Evolutionary conservation across 2,329 filamentous ascomycete genomes (phyloP).

Genomic region (Venturia nashicola): DNA sequence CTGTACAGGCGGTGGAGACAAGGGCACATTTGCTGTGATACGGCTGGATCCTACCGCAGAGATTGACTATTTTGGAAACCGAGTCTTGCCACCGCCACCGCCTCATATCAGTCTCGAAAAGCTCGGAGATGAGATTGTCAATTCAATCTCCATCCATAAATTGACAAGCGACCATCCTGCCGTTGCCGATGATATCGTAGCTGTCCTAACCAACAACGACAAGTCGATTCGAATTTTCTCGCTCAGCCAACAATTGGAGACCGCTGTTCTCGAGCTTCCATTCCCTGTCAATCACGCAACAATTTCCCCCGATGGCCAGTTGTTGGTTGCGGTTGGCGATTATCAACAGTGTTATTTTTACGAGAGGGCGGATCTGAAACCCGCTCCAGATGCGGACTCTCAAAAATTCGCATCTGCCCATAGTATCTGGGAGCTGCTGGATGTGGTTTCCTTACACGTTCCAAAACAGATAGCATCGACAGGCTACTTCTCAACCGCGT

Average conservation of each 20-base stretch:
- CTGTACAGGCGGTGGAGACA: slow-evolving; percentile 73
- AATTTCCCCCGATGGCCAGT: slow-evolving; percentile 77
- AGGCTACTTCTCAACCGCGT: slow-evolving; percentile 66
- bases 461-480: slow-evolving; percentile 24
- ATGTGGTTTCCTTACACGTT: slow-evolving; percentile 29
- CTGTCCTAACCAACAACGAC: slow-evolving; percentile 81
- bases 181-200: slow-evolving; percentile 49
- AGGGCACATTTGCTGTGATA: slow-evolving; percentile 77
- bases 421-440: slow-evolving; percentile 28
- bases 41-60: slow-evolving; percentile 38
- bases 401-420: slow-evolving; percentile 16
- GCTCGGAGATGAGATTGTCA: slow-evolving; percentile 11
- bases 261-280: slow-evolving; percentile 62
- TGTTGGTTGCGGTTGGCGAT: slow-evolving; percentile 77
- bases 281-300: slow-evolving; percentile 87
- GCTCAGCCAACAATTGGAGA: slow-evolving; percentile 52
- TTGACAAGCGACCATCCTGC: slow-evolving; percentile 28
- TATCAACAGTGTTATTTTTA: slow-evolving; percentile 81
- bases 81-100: slow-evolving; percentile 13
- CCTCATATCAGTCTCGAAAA: slow-evolving; percentile 15
- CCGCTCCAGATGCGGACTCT: slow-evolving; percentile 15
- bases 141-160: slow-evolving; percentile 12
- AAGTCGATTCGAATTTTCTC: slow-evolving; percentile 76
- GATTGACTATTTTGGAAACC: slow-evolving; percentile 13
- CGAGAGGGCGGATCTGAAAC: slow-evolving; percentile 29